Conservation (phyloP, 768 basidiomycete genomes). For the Tubosaeta sp. region DNA sequence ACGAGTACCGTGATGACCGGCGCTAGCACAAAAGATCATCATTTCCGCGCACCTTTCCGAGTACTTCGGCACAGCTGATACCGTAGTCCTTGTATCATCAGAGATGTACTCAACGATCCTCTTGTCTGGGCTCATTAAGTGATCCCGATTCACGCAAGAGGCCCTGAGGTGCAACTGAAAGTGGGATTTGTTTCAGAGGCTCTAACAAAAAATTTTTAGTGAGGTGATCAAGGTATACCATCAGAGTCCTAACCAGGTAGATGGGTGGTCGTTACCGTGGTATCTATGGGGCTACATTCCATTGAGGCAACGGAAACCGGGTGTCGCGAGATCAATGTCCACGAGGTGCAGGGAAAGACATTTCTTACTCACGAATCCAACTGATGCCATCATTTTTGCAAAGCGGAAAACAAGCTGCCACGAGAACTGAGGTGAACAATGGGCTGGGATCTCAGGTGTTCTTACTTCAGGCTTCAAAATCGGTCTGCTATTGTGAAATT, state of each 20-base stretch:
- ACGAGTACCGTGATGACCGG: neutral
- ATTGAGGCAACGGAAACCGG: neutral
- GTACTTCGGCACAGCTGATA: neutral
- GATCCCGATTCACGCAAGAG: neutral
- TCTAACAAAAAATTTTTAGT: neutral
- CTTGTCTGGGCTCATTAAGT: neutral
- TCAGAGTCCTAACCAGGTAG: neutral
- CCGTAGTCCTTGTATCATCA: neutral
- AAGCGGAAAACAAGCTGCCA: neutral
- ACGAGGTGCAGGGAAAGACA: neutral
- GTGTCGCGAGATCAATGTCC: neutral
- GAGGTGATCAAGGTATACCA: neutral
- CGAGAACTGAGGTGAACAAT: neutral
- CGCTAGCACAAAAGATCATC: neutral
- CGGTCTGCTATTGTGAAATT: constrained; percentile 19
- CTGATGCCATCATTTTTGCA: neutral
- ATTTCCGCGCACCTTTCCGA: neutral
- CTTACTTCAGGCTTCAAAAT: constrained; percentile 17
- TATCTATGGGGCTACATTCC: neutral
- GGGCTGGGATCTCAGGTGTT: constrained; percentile 5
- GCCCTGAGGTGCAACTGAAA: neutral
- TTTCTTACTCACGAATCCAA: constrained; percentile 5
- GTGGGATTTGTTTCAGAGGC: neutral
- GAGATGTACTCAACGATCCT: neutral
- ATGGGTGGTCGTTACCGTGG: neutral